Conservation (phyloP, 148 eudicot genomes). For the Camellia granthamiana region DNA sequence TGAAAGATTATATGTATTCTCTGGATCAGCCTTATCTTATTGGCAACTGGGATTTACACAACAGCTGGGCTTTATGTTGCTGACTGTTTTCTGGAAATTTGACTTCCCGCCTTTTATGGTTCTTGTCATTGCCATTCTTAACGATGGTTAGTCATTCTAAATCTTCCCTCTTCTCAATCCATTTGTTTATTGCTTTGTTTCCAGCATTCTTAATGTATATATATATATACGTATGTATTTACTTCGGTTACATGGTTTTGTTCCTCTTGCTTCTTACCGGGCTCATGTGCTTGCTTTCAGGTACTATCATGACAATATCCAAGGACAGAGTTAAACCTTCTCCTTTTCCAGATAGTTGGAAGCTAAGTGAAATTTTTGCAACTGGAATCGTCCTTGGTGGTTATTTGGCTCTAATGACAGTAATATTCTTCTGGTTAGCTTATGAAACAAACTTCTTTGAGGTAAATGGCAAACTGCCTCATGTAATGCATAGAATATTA, state of each 20-base stretch:
- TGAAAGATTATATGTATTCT: background rate
- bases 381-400: slow-evolving; percentile 60
- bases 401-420: slow-evolving; percentile 58
- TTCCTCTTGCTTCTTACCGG: background rate
- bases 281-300: slow-evolving; percentile 16
- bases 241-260: background rate
- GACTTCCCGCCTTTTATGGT: slow-evolving; percentile 76
- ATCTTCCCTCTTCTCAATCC: background rate
- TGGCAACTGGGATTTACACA: background rate
- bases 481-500: background rate
- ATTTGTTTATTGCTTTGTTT: background rate
- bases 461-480: slow-evolving; percentile 29
- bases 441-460: slow-evolving; percentile 62
- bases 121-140: slow-evolving; percentile 61
- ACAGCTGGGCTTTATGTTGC: slow-evolving; percentile 70
- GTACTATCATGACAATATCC: slow-evolving; percentile 77
- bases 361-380: slow-evolving; percentile 66
- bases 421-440: slow-evolving; percentile 56
- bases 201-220: background rate
- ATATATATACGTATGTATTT: too few relatives aligned
- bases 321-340: slow-evolving; percentile 75
- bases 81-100: slow-evolving; percentile 57
- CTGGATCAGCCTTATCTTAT: background rate
- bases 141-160: slow-evolving; percentile 46
- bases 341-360: slow-evolving; percentile 71